These are phyloP conservation scores for Rhodomyrtus psidioides DNA, from an alignment of 441 rosid species.

Conservation along the genomic window DNA sequence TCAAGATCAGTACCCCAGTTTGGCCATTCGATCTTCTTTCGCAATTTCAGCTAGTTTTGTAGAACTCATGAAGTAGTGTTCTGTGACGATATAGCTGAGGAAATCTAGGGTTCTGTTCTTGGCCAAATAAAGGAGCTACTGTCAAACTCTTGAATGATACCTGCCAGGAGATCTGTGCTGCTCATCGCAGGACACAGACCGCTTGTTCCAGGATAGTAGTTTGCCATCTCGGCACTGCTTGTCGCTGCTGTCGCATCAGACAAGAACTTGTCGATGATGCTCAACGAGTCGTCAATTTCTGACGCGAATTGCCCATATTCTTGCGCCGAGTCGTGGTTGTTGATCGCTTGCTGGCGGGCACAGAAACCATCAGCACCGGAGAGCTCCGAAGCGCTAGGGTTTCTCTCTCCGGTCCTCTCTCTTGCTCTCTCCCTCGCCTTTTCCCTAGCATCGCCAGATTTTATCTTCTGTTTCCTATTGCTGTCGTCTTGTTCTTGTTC, in stretches of 20 bases:
- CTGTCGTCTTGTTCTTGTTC: not conserved
- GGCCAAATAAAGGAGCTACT: not conserved
- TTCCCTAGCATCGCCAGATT: not conserved
- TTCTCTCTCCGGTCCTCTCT: not conserved
- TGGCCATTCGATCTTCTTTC: not conserved
- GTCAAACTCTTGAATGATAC: not conserved
- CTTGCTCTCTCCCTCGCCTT: not conserved
- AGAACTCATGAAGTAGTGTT: not conserved
- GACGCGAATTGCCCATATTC: not conserved
- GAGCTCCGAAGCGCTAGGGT: not conserved
- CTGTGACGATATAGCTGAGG: not conserved
- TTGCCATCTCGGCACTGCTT: not conserved
- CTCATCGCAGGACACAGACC: not conserved
- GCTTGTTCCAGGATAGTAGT: not conserved
- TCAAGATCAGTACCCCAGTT: not conserved
- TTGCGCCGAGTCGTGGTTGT: not conserved
- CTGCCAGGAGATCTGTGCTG: not conserved
- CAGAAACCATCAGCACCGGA: not conserved
- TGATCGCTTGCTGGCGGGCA: not conserved
- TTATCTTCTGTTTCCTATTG: not conserved
- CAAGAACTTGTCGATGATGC: not conserved
- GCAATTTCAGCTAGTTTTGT: not conserved
- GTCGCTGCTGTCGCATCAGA: not conserved
- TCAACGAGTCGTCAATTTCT: not conserved
- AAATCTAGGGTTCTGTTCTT: not conserved